phyloP scores from a whole-genome alignment of 805 yeast genomes.

The Zygosaccharomyces pseudorouxii region DNA sequence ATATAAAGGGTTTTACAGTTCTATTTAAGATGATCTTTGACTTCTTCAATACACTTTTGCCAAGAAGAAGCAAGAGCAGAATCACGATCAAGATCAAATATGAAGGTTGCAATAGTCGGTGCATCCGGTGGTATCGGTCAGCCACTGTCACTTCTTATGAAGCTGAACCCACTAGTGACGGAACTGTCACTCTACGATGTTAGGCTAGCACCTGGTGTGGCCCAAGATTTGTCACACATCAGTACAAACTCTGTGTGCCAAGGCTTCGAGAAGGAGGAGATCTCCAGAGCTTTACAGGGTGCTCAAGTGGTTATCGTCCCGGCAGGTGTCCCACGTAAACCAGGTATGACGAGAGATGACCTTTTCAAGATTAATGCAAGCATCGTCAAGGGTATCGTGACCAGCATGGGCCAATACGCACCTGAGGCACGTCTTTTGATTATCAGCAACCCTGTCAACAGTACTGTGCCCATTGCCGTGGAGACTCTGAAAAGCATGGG shows the following conservation, averaged over 20 bases:
- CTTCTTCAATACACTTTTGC: neutral
- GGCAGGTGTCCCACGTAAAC: conserved; percentile 87
- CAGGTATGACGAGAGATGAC: conserved; percentile 87
- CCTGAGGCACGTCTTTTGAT: conserved; percentile 65
- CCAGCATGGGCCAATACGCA: conserved; percentile 58
- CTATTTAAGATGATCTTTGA: neutral
- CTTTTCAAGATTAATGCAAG: conserved; percentile 80
- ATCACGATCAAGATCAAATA: conserved; percentile 3
- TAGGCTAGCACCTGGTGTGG: conserved; percentile 75
- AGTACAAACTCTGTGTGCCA: conserved; percentile 66
- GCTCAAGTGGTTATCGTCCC: conserved; percentile 86
- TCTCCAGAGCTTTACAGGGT: conserved; percentile 64
- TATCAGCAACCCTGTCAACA: conserved; percentile 80
- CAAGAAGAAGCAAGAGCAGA: neutral
- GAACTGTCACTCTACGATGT: conserved; percentile 69
- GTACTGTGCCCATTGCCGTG: conserved; percentile 79
- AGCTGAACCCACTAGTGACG: conserved; percentile 66
- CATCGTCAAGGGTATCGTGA: conserved; percentile 71
- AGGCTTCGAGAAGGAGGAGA: conserved; percentile 64
- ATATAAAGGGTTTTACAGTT: neutral
- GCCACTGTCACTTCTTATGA: conserved; percentile 60
- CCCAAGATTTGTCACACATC: conserved; percentile 73
- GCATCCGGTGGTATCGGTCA: conserved; percentile 87
- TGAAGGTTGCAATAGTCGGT: conserved; percentile 72
- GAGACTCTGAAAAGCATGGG: conserved; percentile 71